A percentile compares a stretch with the other conserved stretches of the same genome.
Conservation (phyloP, 1,284 basidiomycete genomes). For the Schizophyllum commune region DNA sequence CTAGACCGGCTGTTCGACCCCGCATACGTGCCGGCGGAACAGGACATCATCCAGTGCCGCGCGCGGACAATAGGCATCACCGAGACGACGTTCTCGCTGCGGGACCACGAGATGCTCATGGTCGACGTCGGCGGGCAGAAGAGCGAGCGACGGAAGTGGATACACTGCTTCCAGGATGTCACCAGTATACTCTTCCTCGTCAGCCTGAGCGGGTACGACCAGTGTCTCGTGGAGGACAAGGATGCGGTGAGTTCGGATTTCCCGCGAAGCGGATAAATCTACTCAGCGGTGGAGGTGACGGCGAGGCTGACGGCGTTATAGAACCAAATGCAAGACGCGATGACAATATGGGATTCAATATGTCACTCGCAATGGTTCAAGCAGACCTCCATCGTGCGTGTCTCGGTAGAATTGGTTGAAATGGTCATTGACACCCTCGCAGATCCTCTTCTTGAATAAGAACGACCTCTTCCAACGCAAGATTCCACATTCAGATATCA, state of each 20-base stretch:
- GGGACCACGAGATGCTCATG: slow-evolving; percentile 76
- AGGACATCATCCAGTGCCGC: slow-evolving; percentile 81
- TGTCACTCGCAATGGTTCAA: slow-evolving; percentile 92
- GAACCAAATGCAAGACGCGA: slow-evolving; percentile 96
- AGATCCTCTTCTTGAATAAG: slow-evolving; percentile 92
- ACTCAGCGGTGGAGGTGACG: neutral
- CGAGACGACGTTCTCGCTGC: slow-evolving; percentile 80
- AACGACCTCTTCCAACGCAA: slow-evolving; percentile 86
- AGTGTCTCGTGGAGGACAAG: slow-evolving; percentile 89
- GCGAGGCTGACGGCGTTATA: slow-evolving; percentile 20
- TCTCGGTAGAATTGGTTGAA: neutral
- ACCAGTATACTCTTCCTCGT: slow-evolving; percentile 86
- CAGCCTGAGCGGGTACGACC: slow-evolving; percentile 84
- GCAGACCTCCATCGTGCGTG: slow-evolving; percentile 77
- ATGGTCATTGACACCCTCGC: neutral
- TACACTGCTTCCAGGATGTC: slow-evolving; percentile 81
- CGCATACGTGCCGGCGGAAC: slow-evolving; percentile 65
- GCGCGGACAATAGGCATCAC: slow-evolving; percentile 90
- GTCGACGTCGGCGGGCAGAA: slow-evolving; percentile 90
- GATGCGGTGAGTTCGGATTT: slow-evolving; percentile 57
- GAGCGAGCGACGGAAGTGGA: slow-evolving; percentile 85
- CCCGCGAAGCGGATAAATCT: too few relatives aligned
- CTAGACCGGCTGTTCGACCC: slow-evolving; percentile 76
- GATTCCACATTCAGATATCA: slow-evolving; percentile 75
- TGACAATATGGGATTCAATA: slow-evolving; percentile 94